These are phyloP conservation scores for Chlorella vulgaris DNA, from an alignment of 139 green algal genomes.

Conservation along the genomic window DNA sequence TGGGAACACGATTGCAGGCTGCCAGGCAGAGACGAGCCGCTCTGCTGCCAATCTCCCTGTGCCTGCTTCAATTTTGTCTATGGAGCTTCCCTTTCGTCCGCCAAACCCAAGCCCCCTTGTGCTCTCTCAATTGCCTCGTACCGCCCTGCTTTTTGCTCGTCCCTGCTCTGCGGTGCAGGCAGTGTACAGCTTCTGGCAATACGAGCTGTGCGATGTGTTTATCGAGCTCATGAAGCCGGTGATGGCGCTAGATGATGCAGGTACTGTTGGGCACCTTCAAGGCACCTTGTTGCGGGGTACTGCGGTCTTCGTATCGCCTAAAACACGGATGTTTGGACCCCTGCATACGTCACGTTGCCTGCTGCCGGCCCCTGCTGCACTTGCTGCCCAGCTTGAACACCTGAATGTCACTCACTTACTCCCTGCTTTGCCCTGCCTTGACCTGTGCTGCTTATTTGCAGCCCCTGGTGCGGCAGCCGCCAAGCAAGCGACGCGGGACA, in stretches of 20 bases:
- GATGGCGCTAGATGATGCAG: conserved; percentile 48
- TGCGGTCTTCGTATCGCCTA: too few relatives aligned
- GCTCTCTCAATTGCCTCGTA: too few relatives aligned
- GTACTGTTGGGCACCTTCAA: neutral
- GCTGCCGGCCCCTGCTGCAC: too few relatives aligned
- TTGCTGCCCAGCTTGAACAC: too few relatives aligned
- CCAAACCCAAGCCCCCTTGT: too few relatives aligned
- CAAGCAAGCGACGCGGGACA: conserved; percentile 55
- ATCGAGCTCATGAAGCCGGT: conserved; percentile 97
- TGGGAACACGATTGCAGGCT: neutral
- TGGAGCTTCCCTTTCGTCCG: too few relatives aligned
- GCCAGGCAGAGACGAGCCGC: neutral
- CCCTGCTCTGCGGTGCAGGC: conserved; percentile 49
- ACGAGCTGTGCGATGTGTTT: conserved; percentile 98
- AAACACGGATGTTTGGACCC: too few relatives aligned
- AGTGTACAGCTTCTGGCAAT: conserved; percentile 94
- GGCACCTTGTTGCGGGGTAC: conserved; percentile 75
- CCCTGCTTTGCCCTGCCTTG: too few relatives aligned
- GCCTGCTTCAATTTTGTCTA: too few relatives aligned
- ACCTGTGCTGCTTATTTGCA: neutral
- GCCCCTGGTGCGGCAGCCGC: neutral
- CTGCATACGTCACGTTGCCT: too few relatives aligned
- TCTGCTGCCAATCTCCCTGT: too few relatives aligned
- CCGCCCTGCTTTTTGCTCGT: neutral
- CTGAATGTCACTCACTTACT: neutral